Conservation (phyloP, 1,139 yeast genomes). For the Pichia kudriavzevii region DNA sequence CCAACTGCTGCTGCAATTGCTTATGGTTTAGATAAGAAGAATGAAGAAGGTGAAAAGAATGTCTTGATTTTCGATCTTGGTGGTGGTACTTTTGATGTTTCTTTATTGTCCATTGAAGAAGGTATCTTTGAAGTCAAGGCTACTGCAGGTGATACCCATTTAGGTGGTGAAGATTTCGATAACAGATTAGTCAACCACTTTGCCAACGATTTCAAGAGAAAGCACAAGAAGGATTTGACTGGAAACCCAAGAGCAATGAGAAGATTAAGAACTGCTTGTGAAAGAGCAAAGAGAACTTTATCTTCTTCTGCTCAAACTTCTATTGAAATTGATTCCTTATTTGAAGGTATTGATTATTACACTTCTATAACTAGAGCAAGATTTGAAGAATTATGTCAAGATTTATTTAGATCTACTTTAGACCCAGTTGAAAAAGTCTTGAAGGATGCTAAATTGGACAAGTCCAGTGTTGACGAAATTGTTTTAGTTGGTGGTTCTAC, state of each 20-base stretch:
- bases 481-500: constrained; percentile 88
- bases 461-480: constrained; percentile 71
- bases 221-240: constrained; percentile 84
- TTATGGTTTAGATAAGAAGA: constrained; percentile 90
- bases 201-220: constrained; percentile 88
- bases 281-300: constrained; percentile 81
- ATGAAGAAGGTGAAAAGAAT: constrained; percentile 71
- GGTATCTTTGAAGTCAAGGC: constrained; percentile 98
- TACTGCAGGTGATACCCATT: constrained; percentile 98
- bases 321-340: constrained; percentile 72
- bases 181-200: constrained; percentile 89
- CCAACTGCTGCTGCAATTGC: constrained; percentile 98
- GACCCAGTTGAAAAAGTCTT: constrained; percentile 81
- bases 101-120: constrained; percentile 88
- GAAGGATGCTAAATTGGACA: constrained; percentile 71
- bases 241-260: constrained; percentile 89
- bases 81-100: constrained; percentile 97
- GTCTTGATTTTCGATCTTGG: constrained; percentile 90
- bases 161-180: constrained; percentile 99
- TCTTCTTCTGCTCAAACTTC: constrained; percentile 80
- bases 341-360: constrained; percentile 71
- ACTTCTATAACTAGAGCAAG: constrained; percentile 79
- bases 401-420: constrained; percentile 71
- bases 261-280: constrained; percentile 82
- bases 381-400: constrained; percentile 79